Evolutionary conservation across 2,329 filamentous ascomycete species (phyloP).

Genomic region (Sordariomycetes sp.): DNA sequence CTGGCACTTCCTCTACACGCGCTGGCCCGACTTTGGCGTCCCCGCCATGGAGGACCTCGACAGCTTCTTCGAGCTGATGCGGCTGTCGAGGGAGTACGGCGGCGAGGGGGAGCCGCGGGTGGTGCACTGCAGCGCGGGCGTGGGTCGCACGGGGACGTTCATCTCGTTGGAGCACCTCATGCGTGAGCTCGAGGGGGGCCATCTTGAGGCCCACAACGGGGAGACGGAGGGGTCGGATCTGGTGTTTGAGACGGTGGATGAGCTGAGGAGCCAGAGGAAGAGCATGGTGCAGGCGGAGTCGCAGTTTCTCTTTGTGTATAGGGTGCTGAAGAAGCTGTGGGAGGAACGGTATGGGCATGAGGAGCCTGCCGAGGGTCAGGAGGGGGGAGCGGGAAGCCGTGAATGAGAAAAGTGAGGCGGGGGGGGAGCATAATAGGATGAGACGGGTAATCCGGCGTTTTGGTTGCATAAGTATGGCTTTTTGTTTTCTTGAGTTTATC

Average conservation of each 20-base stretch:
- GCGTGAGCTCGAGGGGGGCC: constrained; percentile 64
- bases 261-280: constrained; percentile 72
- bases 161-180: constrained; percentile 91
- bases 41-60: constrained; percentile 55
- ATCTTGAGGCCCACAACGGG: constrained; percentile 37
- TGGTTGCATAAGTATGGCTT: neutral
- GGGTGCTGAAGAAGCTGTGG: constrained; percentile 67
- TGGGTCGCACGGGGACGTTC: constrained; percentile 89
- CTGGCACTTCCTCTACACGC: constrained; percentile 74
- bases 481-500: neutral
- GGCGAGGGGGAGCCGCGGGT: constrained; percentile 47
- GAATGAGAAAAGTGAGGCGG: constrained; percentile 10
- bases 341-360: constrained; percentile 42
- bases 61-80: constrained; percentile 57
- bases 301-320: constrained; percentile 82
- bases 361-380: constrained; percentile 13
- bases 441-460: too few species aligned
- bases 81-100: constrained; percentile 43
- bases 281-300: constrained; percentile 88
- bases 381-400: neutral
- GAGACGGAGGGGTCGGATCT: constrained; percentile 31
- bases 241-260: constrained; percentile 67
- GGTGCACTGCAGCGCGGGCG: constrained; percentile 80
- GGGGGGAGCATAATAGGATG: too few species aligned
- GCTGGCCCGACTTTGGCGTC: constrained; percentile 85